A percentile compares a stretch with the other conserved stretches of the same genome.
Evolutionary conservation across 2,329 filamentous ascomycete genomes (phyloP).

Genomic region (Aphanoascus verrucosus): DNA sequence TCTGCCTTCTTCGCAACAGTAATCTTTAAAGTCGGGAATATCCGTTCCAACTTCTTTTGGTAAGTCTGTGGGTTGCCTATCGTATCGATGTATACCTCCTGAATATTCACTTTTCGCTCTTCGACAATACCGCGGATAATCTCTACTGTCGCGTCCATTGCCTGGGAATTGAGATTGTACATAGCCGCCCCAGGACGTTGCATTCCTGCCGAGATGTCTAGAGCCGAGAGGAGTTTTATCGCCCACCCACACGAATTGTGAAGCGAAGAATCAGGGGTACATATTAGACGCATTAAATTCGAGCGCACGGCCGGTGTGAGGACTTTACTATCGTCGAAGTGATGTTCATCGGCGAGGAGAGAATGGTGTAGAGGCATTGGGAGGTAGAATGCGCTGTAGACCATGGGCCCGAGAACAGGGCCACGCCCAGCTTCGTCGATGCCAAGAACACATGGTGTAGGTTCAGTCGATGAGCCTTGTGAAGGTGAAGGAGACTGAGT

Average conservation of each 20-base stretch:
- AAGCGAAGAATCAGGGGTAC: constrained; percentile 51
- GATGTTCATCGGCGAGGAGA: constrained; percentile 66
- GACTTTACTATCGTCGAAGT: constrained; percentile 92
- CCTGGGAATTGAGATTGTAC: constrained; percentile 94
- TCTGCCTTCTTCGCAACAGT: constrained; percentile 87
- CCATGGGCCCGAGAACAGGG: constrained; percentile 73
- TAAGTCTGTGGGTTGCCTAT: constrained; percentile 74
- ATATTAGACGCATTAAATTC: constrained; percentile 59
- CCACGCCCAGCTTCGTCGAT: constrained; percentile 91
- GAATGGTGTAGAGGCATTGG: constrained; percentile 54
- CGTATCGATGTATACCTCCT: constrained; percentile 90
- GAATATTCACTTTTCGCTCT: constrained; percentile 62
- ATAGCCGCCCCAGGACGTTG: constrained; percentile 43
- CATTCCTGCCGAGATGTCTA: constrained; percentile 73
- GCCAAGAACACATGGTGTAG: constrained; percentile 63
- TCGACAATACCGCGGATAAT: constrained; percentile 69
- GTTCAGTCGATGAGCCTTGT: constrained; percentile 27
- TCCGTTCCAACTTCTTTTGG: constrained; percentile 68
- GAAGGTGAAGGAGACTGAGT: constrained; percentile 14
- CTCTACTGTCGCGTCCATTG: constrained; percentile 78
- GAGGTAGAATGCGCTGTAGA: constrained; percentile 61
- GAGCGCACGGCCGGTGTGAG: constrained; percentile 71
- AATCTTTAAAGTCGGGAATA: constrained; percentile 68
- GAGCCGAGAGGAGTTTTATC: constrained; percentile 65
- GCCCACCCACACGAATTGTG: constrained; percentile 70